These are phyloP conservation scores for Rhododendron mucronatum DNA, from an alignment of 148 eudicot genomes.

Conservation along the genomic window DNA sequence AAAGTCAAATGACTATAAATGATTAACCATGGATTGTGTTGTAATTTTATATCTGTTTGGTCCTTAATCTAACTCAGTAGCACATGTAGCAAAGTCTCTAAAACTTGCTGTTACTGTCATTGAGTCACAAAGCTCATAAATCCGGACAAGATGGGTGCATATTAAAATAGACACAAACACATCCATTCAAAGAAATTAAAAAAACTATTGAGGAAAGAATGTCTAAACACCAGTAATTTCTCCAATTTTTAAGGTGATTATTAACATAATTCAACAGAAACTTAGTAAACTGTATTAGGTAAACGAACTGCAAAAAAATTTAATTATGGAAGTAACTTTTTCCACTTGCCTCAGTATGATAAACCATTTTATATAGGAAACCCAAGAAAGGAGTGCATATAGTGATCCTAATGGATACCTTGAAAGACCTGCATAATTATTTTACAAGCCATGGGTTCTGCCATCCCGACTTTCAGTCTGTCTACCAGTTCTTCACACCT, in stretches of 20 bases:
- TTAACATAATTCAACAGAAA: not conserved
- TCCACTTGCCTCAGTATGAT: not conserved
- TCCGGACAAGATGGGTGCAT: not conserved
- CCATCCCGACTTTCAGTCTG: constrained; percentile 44
- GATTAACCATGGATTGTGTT: not conserved
- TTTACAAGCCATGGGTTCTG: constrained; percentile 51
- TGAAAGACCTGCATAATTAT: constrained; percentile 48
- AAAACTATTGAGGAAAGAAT: not conserved
- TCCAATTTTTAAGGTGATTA: not conserved
- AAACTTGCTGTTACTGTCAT: not conserved
- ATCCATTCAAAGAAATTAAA: not conserved
- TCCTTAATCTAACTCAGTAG: not conserved
- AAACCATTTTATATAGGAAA: not conserved
- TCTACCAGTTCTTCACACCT: constrained; percentile 63
- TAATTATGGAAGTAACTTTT: not conserved
- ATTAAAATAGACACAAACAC: not conserved
- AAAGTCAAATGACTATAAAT: not conserved
- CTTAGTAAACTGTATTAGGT: not conserved
- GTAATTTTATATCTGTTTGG: not conserved
- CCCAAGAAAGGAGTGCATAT: not conserved
- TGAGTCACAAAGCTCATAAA: not conserved
- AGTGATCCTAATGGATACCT: constrained; percentile 25
- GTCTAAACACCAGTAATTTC: not conserved
- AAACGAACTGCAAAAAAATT: not conserved
- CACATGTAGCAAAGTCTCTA: not conserved